Percentiles rank a stretch among this genome's conserved stretches.
Evolutionary conservation across 495 filamentous ascomycete genomes (phyloP).

Genomic region (Staphylotrichum longicolle): DNA sequence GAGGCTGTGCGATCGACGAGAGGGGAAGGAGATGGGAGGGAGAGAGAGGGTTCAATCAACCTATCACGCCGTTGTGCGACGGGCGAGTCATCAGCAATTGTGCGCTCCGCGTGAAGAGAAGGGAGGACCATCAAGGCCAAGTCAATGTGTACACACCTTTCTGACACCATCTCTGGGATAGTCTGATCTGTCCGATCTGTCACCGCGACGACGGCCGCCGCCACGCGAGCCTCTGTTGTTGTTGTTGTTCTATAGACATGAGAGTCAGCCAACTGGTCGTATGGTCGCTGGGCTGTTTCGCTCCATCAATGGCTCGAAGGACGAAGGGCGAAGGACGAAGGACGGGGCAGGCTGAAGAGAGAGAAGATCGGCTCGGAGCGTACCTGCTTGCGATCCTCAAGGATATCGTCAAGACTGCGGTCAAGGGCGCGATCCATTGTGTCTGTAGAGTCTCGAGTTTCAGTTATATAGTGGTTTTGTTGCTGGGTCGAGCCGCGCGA

Average conservation of each 20-base stretch:
- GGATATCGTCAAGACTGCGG: slow-evolving; percentile 80
- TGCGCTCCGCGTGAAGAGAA: background rate
- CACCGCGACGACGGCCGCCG: slow-evolving; percentile 48
- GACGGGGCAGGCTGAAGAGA: background rate
- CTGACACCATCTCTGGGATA: slow-evolving; percentile 75
- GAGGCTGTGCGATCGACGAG: slow-evolving; percentile 3
- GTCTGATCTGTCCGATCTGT: slow-evolving; percentile 53
- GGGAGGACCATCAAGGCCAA: background rate
- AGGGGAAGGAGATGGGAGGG: slow-evolving; percentile 26
- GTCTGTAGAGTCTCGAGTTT: background rate
- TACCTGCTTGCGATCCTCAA: slow-evolving; percentile 71
- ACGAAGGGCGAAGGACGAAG: too few relatives aligned
- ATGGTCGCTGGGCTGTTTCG: too few relatives aligned
- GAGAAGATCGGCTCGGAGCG: background rate
- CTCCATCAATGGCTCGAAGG: too few relatives aligned
- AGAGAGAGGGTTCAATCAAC: slow-evolving; percentile 36
- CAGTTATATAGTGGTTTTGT: background rate
- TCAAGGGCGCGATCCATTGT: slow-evolving; percentile 52
- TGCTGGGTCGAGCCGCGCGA: background rate
- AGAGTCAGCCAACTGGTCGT: slow-evolving; percentile 10
- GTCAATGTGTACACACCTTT: slow-evolving; percentile 57
- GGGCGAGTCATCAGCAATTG: slow-evolving; percentile 12
- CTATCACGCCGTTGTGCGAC: slow-evolving; percentile 20
- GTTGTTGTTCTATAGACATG: slow-evolving; percentile 17
- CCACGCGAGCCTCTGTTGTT: slow-evolving; percentile 23